A percentile compares a stretch with the other conserved stretches of the same genome.
Conservation (phyloP, 2,329 filamentous ascomycete species). For the Aspergillus aculeatinus region DNA sequence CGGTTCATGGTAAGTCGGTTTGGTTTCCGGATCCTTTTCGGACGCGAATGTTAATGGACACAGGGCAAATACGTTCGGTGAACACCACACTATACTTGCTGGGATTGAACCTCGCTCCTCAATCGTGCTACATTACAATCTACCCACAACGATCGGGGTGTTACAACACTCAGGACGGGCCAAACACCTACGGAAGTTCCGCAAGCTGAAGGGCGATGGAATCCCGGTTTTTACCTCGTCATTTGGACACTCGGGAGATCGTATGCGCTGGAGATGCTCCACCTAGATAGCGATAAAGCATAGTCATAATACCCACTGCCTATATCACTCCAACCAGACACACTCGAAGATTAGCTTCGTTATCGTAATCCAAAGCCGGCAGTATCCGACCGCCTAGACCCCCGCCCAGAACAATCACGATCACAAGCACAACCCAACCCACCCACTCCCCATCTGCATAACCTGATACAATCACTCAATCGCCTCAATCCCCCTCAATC, state of each 20-base stretch:
- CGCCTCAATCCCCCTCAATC: neutral
- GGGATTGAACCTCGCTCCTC: too few species aligned
- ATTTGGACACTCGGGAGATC: too few species aligned
- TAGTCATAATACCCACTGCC: neutral
- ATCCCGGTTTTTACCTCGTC: neutral
- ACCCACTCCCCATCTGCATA: neutral
- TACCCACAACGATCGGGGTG: too few species aligned
- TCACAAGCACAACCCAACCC: neutral
- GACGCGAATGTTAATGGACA: neutral
- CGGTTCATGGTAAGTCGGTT: conserved; percentile 73
- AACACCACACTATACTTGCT: neutral
- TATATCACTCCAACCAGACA: neutral
- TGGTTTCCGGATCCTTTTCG: neutral
- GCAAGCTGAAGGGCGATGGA: neutral
- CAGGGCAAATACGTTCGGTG: conserved; percentile 53
- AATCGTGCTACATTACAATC: too few species aligned
- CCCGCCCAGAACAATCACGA: conserved; percentile 2
- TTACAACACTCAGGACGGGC: too few species aligned
- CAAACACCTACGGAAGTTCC: too few species aligned
- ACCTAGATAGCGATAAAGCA: neutral
- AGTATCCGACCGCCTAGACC: conserved; percentile 15
- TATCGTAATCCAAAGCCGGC: conserved; percentile 12
- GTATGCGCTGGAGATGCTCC: too few species aligned
- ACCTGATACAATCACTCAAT: neutral
- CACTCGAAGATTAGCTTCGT: neutral